Conservation (phyloP, 2,329 filamentous ascomycete species). For the Paraphaeosphaeria minitans region DNA sequence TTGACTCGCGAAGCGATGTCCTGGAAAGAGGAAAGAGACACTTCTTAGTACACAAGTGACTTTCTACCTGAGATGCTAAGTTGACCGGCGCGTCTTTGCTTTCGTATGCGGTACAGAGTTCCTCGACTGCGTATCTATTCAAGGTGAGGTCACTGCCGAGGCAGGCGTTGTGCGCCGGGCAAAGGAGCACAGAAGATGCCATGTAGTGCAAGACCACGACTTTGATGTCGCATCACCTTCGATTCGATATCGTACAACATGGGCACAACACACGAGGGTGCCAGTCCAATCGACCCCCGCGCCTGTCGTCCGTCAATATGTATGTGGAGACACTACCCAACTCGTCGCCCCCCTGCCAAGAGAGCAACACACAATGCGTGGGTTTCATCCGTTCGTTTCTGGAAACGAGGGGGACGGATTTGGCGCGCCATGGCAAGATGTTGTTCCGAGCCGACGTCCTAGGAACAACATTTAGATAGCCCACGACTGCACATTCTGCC, state of each 20-base stretch:
- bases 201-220: background rate
- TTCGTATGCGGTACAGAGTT: too few species aligned
- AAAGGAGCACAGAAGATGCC: background rate
- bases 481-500: background rate
- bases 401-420: constrained; percentile 1
- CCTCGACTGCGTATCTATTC: too few species aligned
- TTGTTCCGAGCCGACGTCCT: background rate
- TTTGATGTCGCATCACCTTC: background rate
- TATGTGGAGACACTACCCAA: background rate
- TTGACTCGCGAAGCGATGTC: background rate
- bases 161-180: background rate
- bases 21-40: too few species aligned
- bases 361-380: background rate
- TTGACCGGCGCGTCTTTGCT: too few species aligned
- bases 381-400: constrained; percentile 5
- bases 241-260: background rate
- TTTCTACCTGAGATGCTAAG: too few species aligned
- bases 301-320: constrained; percentile 4
- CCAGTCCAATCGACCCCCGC: background rate
- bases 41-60: too few species aligned
- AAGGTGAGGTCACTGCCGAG: background rate
- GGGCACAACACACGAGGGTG: background rate
- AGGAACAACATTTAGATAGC: background rate
- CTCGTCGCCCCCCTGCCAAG: constrained; percentile 8
- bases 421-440: background rate